Evolutionary conservation across 2,329 filamentous ascomycete species (phyloP), one percentile per base, ranked within the genome.

Genomic region (Teratosphaeria gauchensis): DNA sequence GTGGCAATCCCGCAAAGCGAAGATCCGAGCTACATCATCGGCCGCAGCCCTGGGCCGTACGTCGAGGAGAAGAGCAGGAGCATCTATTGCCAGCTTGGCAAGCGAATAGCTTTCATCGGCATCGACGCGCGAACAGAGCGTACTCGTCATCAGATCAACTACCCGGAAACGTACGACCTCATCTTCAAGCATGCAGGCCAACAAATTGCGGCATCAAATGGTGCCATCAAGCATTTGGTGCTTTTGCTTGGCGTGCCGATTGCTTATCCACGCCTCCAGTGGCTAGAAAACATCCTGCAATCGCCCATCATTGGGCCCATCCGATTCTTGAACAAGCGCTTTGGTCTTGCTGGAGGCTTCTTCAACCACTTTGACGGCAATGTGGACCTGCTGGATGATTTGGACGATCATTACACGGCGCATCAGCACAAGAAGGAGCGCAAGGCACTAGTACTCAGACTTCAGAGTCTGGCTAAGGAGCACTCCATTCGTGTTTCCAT

Each of bases 311-410:
- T 96, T 69, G 91, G 88, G 0, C 91, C 92, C 0, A 84, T 96
- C 70, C 92, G 91, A 69, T 86, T 97, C 62, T 73, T 96, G 66
- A 94, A 96, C 77, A 89, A 92, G 72, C 84, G 92, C 30, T 95
- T 97, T 65, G 92, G 92, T 58, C 75, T 96, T 52, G 88, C 88
- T 4, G 92, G 91, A 54, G 84, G 85, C 56, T 79, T 96, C 52
- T 96, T 97, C 80, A 97, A 97, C 74, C 83, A 90, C 58, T 96
- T 97, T 65, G 92, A 96, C 66, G 92, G 92, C 46, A 77, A 81
- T 55, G 81, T 86, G 32, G 84, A 86, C 76, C 71, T 87, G 46
- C 73, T 87, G 6, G 84, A 86, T 61, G 84, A 86, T 63, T 69
- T 87, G 51, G 84, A 86, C 65, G 84, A 87, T 66, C 84, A 86